A percentile compares a stretch with the other conserved stretches of the same genome.
Evolutionary conservation across 2,329 filamentous ascomycete species (phyloP).

Genomic region (Alternaria atra): DNA sequence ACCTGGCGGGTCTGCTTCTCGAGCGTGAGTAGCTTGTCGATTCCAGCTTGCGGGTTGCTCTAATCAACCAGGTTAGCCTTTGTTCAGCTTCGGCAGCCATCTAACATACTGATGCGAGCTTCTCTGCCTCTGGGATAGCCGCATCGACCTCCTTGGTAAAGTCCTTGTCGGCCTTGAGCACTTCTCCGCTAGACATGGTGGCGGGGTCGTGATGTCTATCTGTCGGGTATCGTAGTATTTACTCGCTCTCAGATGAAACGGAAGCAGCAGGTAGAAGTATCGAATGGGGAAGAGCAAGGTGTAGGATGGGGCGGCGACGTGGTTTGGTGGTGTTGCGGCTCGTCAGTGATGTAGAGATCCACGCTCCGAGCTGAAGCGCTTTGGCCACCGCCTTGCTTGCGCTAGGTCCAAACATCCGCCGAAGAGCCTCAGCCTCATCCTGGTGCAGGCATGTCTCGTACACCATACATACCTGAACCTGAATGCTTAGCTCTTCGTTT

Average conservation of each 20-base stretch:
- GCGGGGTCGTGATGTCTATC: constrained; percentile 31
- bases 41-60: constrained; percentile 82
- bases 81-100: neutral
- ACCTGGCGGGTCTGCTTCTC: constrained; percentile 99
- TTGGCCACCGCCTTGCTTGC: constrained; percentile 13
- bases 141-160: constrained; percentile 95
- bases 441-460: neutral
- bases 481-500: no score
- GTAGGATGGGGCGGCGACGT: constrained; percentile 16
- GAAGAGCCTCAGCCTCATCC: constrained; percentile 18
- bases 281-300: neutral
- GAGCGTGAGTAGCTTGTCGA: constrained; percentile 89
- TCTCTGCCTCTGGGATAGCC: constrained; percentile 88
- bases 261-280: neutral
- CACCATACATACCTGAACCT: neutral
- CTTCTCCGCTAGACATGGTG: constrained; percentile 79
- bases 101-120: constrained; percentile 79
- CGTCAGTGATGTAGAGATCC: constrained; percentile 28
- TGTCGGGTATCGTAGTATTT: neutral
- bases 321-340: constrained; percentile 29
- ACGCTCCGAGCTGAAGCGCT: constrained; percentile 17
- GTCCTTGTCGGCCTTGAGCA: constrained; percentile 97
- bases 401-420: constrained; percentile 22
- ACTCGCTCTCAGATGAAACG: constrained; percentile 2
- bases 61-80: constrained; percentile 47